Conservation (phyloP, 2,329 filamentous ascomycete species). For the Karstenula rhodostoma region DNA sequence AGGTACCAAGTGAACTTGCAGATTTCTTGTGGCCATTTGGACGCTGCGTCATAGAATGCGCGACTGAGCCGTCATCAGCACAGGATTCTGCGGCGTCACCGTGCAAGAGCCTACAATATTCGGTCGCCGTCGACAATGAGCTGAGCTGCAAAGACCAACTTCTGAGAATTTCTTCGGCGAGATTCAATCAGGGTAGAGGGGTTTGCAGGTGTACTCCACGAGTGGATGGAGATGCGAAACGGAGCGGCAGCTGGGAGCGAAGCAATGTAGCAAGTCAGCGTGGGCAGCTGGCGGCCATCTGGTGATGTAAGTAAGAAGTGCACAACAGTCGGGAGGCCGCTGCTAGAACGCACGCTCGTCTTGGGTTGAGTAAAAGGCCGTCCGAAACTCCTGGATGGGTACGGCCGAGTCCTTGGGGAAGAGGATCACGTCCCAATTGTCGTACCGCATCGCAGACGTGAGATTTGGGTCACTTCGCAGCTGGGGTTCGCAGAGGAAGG, state of each 20-base stretch:
- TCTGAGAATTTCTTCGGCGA: conserved; percentile 31
- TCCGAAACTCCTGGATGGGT: conserved; percentile 84
- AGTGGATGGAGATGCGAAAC: conserved; percentile 48
- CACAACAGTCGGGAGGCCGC: not conserved
- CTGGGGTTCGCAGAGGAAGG: conserved; percentile 27
- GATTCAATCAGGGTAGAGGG: conserved; percentile 39
- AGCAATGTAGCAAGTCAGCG: conserved; percentile 41
- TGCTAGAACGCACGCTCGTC: conserved; percentile 47
- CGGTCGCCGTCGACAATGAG: conserved; percentile 39
- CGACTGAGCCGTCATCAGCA: conserved; percentile 35
- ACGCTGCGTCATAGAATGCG: conserved; percentile 34
- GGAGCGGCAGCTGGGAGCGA: conserved; percentile 36
- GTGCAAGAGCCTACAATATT: conserved; percentile 38
- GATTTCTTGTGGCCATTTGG: conserved; percentile 45
- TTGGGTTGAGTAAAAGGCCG: conserved; percentile 73
- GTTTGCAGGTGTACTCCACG: conserved; percentile 38
- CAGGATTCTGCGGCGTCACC: conserved; percentile 10
- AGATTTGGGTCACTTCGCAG: conserved; percentile 26
- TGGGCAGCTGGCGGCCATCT: conserved; percentile 42
- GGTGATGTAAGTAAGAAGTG: conserved; percentile 9
- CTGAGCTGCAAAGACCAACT: conserved; percentile 38
- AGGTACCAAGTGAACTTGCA: conserved; percentile 21
- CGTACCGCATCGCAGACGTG: conserved; percentile 74
- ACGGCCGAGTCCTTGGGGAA: conserved; percentile 73
- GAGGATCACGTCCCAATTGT: conserved; percentile 85